Evolutionary conservation across 805 yeast genomes (phyloP).

Genomic region (Kodamaea nitidulidarum): DNA sequence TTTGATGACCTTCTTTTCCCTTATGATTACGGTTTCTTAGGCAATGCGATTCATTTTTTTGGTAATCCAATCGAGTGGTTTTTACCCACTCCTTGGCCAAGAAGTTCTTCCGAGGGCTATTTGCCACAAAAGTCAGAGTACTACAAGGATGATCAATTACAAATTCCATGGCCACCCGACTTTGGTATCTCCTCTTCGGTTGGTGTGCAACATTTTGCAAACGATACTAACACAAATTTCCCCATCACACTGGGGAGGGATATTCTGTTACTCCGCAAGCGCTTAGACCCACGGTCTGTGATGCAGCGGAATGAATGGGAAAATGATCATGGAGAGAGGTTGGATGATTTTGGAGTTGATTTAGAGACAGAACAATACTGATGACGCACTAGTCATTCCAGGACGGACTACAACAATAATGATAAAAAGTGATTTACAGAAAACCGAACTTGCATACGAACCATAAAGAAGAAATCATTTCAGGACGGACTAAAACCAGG

Average conservation of each 20-base stretch:
- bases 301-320: slow-evolving; percentile 53
- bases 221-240: slow-evolving; percentile 8
- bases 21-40: slow-evolving; percentile 63
- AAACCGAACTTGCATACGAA: too few relatives aligned
- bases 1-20: slow-evolving; percentile 77
- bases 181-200: slow-evolving; percentile 48
- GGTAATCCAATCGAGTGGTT: slow-evolving; percentile 69
- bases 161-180: slow-evolving; percentile 93
- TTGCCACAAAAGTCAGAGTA: slow-evolving; percentile 49
- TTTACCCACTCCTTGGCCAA: slow-evolving; percentile 66
- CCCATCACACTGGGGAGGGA: slow-evolving; percentile 11
- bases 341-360: slow-evolving; percentile 88
- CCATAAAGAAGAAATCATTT: too few relatives aligned
- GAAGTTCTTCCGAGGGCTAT: slow-evolving; percentile 50
- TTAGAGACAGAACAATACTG: slow-evolving; percentile 47
- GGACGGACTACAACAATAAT: too few relatives aligned
- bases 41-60: slow-evolving; percentile 48
- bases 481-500: too few relatives aligned
- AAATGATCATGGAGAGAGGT: slow-evolving; percentile 77
- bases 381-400: not conserved
- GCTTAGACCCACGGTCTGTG: slow-evolving; percentile 36
- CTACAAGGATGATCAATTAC: slow-evolving; percentile 52
- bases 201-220: slow-evolving; percentile 11
- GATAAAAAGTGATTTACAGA: too few relatives aligned
- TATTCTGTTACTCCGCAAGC: slow-evolving; percentile 24